These are phyloP conservation scores for Bondarzewia mesenterica DNA, from an alignment of 1,284 basidiomycete genomes.

Conservation along the genomic window DNA sequence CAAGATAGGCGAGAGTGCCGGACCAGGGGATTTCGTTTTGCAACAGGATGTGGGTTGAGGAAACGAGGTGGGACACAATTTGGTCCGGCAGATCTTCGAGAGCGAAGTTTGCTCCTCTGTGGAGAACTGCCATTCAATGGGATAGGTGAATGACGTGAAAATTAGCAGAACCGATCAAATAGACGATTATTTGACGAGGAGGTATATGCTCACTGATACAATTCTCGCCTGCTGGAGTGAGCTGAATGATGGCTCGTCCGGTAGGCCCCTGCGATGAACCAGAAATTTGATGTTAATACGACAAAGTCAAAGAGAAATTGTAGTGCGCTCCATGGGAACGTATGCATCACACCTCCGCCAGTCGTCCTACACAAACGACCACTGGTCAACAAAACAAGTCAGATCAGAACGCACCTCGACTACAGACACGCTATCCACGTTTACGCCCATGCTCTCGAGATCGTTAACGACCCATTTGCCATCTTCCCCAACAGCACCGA, in stretches of 20 bases:
- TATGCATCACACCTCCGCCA: too few species aligned
- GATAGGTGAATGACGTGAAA: neutral
- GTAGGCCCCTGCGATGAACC: conserved; percentile 37
- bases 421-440: conserved; percentile 27
- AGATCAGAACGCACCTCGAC: conserved; percentile 27
- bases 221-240: conserved; percentile 47
- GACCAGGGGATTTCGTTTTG: conserved; percentile 48
- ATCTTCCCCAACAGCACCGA: conserved; percentile 40
- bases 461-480: conserved; percentile 36
- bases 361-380: too few species aligned
- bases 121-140: conserved; percentile 32
- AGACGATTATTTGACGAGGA: too few species aligned
- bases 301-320: too few species aligned
- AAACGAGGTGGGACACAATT: conserved; percentile 8
- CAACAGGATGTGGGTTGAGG: conserved; percentile 38
- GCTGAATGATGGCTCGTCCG: conserved; percentile 50
- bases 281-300: too few species aligned
- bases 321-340: too few species aligned
- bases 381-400: too few species aligned
- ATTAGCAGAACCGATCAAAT: neutral
- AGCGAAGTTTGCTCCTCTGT: conserved; percentile 46
- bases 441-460: conserved; percentile 30
- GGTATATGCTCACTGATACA: conserved; percentile 36
- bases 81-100: conserved; percentile 18
- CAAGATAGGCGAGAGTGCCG: conserved; percentile 32